Base-by-base conservation (phyloP, 306 rosid genomes). In the Quercus variabilis region DNA sequence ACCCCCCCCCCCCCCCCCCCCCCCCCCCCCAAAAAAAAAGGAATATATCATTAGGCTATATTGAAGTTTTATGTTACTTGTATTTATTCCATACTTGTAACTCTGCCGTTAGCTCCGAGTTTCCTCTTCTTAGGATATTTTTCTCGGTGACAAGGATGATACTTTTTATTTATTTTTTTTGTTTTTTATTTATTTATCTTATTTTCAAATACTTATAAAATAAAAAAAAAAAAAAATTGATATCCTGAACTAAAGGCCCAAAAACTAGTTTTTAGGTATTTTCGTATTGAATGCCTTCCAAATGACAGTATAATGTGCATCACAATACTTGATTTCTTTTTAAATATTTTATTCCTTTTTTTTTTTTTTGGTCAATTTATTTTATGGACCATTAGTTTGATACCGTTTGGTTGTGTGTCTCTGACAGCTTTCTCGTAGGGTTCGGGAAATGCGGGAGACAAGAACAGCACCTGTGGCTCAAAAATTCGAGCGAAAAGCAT, bases 391-490 rank as follows among this genome's bases (percentile, higher is more conserved):
- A 79, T 79, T 79, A 78, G 78, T 85, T 74, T 77, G 82, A 83
- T 86, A 77, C 81, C 75, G 77, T 83, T 68, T 86, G 74, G 85
- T 86, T 79, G 85, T 82, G 83, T 85, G 88, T 83, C 81, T 85
- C 78, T 86, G 83, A 81, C 91, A 95, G 99, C 99, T 95, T 89
- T 86, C 91, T 75, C 97, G 96, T 63, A 91, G 99, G 87, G 97
- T 95, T 83, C 99, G 99, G 79, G 99, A 82, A 30, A 95, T 95
- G 99, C 91, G 99, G 80, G 98, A 95, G 90, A 81, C 98, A 52
- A 92, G 98, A 85, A 71, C 94, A 58, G 99, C 99, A 59, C 99
- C 98, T 0, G 96, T 82, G 54, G 91, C 98, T 73, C 90, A 90
- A 78, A 95, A 95, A 75, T 83, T 84, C 49, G 98, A 95, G 75